Evolutionary conservation across 2,329 filamentous ascomycete species (phyloP).

Genomic region (Aspergillus sp.): DNA sequence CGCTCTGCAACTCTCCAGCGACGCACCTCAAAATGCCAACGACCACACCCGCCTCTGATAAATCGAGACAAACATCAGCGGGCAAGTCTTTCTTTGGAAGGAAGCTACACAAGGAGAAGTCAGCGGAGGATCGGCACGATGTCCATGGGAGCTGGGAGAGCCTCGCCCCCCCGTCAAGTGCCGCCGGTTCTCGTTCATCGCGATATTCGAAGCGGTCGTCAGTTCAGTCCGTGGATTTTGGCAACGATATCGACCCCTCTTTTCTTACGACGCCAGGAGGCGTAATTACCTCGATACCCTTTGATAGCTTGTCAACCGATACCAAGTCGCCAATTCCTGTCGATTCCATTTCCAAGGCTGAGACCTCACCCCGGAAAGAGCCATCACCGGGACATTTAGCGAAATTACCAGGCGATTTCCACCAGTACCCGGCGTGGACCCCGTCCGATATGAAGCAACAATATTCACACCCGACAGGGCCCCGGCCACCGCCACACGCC

Average conservation of each 20-base stretch:
- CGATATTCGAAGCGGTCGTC: constrained; percentile 73
- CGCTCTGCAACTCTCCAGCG: constrained; percentile 30
- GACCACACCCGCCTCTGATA: constrained; percentile 67
- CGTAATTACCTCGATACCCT: constrained; percentile 84
- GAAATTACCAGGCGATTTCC: constrained; percentile 74
- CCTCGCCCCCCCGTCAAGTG: constrained; percentile 62
- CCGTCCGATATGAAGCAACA: constrained; percentile 51
- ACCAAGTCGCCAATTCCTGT: constrained; percentile 68
- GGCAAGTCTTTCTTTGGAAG: constrained; percentile 85
- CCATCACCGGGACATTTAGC: constrained; percentile 81
- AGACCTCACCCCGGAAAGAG: constrained; percentile 63
- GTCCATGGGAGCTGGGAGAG: constrained; percentile 59
- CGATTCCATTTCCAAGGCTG: constrained; percentile 69
- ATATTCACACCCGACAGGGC: constrained; percentile 59
- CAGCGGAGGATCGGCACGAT: constrained; percentile 62
- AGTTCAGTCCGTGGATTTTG: constrained; percentile 68
- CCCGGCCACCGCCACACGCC: constrained; percentile 59
- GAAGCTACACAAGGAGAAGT: constrained; percentile 72
- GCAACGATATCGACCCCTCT: constrained; percentile 57
- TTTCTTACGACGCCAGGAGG: constrained; percentile 74
- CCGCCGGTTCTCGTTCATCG: constrained; percentile 67
- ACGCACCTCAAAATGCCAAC: constrained; percentile 49
- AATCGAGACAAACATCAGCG: constrained; percentile 78
- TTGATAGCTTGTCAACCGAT: constrained; percentile 68
- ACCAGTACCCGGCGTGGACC: constrained; percentile 81